Evolutionary conservation across 2,329 filamentous ascomycete genomes (phyloP).

Genomic region (Spiromastix sp.): DNA sequence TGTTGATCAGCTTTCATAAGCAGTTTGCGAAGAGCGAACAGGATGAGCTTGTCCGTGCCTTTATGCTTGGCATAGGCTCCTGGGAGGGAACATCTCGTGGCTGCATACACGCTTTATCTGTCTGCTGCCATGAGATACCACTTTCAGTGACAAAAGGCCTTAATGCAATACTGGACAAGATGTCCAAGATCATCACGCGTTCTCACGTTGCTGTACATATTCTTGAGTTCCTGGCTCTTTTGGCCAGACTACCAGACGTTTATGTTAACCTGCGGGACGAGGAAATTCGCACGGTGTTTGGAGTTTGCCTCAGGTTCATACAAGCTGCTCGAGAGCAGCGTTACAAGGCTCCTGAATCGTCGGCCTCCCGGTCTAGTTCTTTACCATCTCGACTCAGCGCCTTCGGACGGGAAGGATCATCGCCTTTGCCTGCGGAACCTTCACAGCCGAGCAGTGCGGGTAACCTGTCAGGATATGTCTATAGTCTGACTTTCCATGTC

Average conservation of each 20-base stretch:
- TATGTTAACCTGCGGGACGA: constrained; percentile 85
- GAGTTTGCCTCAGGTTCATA: constrained; percentile 86
- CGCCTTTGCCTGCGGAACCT: constrained; percentile 18
- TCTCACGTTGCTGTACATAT: constrained; percentile 88
- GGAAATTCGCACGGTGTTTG: constrained; percentile 89
- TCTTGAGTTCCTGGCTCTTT: constrained; percentile 82
- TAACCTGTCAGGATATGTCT: constrained; percentile 85
- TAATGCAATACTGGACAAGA: constrained; percentile 77
- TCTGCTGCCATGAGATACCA: constrained; percentile 91
- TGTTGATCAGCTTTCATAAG: constrained; percentile 82
- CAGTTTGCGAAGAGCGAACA: constrained; percentile 76
- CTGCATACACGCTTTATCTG: constrained; percentile 87
- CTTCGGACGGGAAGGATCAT: constrained; percentile 32
- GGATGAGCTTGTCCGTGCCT: constrained; percentile 78
- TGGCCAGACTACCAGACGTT: constrained; percentile 73
- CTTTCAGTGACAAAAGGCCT: constrained; percentile 76
- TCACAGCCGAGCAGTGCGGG: constrained; percentile 44
- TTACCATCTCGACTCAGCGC: constrained; percentile 33
- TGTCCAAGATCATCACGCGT: constrained; percentile 94
- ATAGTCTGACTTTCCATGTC: constrained; percentile 86
- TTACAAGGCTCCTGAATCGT: constrained; percentile 23
- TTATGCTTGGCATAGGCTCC: constrained; percentile 71
- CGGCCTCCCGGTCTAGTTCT: constrained; percentile 23
- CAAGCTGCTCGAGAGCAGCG: constrained; percentile 67
- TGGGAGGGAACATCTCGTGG: constrained; percentile 82